Evolutionary conservation across 2,329 filamentous ascomycete species (phyloP), one percentile per base, ranked within the genome.

Genomic region (Xylaria sp.): DNA sequence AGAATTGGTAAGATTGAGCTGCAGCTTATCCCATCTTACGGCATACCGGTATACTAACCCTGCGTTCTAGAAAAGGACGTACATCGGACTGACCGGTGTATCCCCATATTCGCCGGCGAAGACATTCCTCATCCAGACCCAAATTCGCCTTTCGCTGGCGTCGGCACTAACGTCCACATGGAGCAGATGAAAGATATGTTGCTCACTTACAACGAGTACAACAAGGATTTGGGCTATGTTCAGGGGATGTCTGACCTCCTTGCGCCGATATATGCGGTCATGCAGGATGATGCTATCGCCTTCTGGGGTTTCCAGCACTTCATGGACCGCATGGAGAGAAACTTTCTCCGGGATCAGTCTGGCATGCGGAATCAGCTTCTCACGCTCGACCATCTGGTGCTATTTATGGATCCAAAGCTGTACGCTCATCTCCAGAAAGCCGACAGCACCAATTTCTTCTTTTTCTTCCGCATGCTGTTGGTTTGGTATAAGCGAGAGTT

Each of bases 151-250:
- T 99, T 97, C 74, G 91, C 93, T 10, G 90, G 92, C 50, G 84
- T 87, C 3, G 94, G 94, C 63, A 99, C 94, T 52, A 99, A 99
- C 69, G 92, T 97, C 4, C 94, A 99, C 74, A 83, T 99, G 64
- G 94, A 99, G 75, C 94, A 99, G 77, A 90, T 99, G 85, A 99
- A 99, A 76, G 94, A 99, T 73, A 96, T 99, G 90, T 86, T 99
- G 0, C 82, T 99, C 16, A 97, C 94, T 0, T 99, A 99, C 75
- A 97, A 99, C 72, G 94, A 99, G 76, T 95, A 95, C 76, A 99
- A 99, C 77, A 90, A 87, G 60, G 91, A 94, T 60, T 83, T 99
- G 2, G 94, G 95, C 53, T 99, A 99, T 71, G 94, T 99, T 1
- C 94, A 99, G 77, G 94, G 94, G 62, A 99, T 99, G 94, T 97